Conservation (phyloP, 2,329 filamentous ascomycete genomes). For the Aspergillus felis region DNA sequence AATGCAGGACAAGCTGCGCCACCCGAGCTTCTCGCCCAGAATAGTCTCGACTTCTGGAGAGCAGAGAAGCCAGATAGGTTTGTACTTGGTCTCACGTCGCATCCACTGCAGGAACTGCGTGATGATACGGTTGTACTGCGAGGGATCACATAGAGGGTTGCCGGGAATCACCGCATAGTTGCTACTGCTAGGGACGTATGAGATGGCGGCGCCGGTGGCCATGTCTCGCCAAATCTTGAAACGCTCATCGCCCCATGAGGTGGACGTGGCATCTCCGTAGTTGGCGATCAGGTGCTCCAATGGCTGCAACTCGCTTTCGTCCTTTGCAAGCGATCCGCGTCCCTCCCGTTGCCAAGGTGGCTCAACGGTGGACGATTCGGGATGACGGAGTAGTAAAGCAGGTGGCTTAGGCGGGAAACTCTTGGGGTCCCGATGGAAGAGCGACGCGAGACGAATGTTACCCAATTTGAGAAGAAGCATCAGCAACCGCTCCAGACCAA, state of each 20-base stretch:
- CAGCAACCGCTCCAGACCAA: constrained; percentile 83
- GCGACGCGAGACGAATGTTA: constrained; percentile 81
- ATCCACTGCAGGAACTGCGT: constrained; percentile 71
- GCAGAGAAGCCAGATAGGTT: constrained; percentile 87
- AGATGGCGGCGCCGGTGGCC: constrained; percentile 74
- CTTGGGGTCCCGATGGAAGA: constrained; percentile 86
- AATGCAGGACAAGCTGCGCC: constrained; percentile 83
- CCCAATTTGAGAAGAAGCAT: constrained; percentile 82
- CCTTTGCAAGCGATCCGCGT: constrained; percentile 40
- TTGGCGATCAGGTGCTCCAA: constrained; percentile 89
- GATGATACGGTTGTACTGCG: constrained; percentile 72
- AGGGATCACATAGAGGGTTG: constrained; percentile 76
- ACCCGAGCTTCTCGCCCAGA: constrained; percentile 73
- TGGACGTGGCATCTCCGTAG: constrained; percentile 91
- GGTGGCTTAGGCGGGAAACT: constrained; percentile 69
- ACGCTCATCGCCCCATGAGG: constrained; percentile 85
- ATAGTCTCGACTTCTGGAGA: constrained; percentile 74
- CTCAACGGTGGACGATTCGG: constrained; percentile 77
- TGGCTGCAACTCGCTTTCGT: constrained; percentile 59
- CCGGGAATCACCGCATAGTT: constrained; percentile 82
- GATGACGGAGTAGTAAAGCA: constrained; percentile 68
- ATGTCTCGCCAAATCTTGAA: constrained; percentile 84
- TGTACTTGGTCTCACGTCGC: constrained; percentile 65
- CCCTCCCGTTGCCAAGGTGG: constrained; percentile 54
- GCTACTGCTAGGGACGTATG: constrained; percentile 68